Conservation (phyloP, 495 filamentous ascomycete genomes). For the Daldinia decipiens region DNA sequence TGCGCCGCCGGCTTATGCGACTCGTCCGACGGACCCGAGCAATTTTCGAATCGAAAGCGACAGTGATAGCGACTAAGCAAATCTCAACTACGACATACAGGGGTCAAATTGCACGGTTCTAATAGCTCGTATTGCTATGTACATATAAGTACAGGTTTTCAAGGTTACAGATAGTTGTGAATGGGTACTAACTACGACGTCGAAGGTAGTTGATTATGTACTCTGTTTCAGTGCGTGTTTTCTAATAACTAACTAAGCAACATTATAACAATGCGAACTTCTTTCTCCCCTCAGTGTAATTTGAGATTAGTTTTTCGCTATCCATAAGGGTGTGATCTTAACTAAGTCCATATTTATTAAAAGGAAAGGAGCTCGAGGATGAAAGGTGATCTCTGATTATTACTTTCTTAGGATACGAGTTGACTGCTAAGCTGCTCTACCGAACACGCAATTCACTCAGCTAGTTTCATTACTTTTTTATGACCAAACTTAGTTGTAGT, state of each 20-base stretch:
- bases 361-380: too few species aligned
- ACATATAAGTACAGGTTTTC: not conserved
- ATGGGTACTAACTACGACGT: not conserved
- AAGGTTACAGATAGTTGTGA: not conserved
- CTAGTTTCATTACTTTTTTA: not conserved
- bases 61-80: not conserved
- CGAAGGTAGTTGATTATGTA: not conserved
- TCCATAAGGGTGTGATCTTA: too few species aligned
- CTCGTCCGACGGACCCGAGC: not conserved
- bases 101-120: constrained; percentile 3
- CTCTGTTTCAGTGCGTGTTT: not conserved
- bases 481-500: not conserved
- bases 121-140: not conserved
- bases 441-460: not conserved
- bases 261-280: too few species aligned
- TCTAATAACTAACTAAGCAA: not conserved
- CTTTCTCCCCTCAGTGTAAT: too few species aligned
- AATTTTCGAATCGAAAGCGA: not conserved
- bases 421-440: too few species aligned
- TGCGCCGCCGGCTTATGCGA: constrained; percentile 3
- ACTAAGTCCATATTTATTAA: too few species aligned
- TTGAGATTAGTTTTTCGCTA: too few species aligned
- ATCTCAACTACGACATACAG: not conserved
- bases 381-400: too few species aligned
- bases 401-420: too few species aligned